Evolutionary conservation across 345 rosid genomes (phyloP), one percentile per base, ranked within the genome.

Genomic region (Salix suchowensis): DNA sequence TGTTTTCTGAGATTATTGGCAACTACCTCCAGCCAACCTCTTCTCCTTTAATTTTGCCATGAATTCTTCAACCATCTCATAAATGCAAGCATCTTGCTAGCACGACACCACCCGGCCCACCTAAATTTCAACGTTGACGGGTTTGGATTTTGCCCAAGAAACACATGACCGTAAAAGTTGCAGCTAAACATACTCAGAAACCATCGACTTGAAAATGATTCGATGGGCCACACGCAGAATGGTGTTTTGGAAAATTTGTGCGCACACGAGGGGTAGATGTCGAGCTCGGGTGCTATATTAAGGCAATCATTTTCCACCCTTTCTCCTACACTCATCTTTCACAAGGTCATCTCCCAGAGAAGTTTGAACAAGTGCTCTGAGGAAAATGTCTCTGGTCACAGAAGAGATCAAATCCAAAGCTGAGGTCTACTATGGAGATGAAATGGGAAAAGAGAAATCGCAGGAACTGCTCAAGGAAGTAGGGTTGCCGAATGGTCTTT

Each of bases 371-470:
- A 67, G 34, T 0, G 4, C 4, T 36, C 70, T 3, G 15, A 4
- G 6, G 68, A 75, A 69, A 60, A 91, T 93, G 98, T 85, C 89
- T 74, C 72, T 80, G 2, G 79, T 96, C n/a, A 85, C 94, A 21
- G 94, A 88, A 18, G 97, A 92, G 62, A 87, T 93, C 80, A 88
- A 79, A 75, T 89, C 91, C 70, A 91, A 83, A 66, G 97, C 99
- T 3, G 97, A 95, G 85, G 58, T 82, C 26, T 93, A 93, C 89
- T 79, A 77, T 2, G 98, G 97, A 48, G 97, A 93, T 76, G 92
- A 82, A 71, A 83, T 88, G 58, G 87, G 99, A 81, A 78, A 84
- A 34, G 90, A 87, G 81, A 96, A 89, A 75, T 78, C 98, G 0
- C 85, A 85, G 80, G 6, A 23, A 0, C 48, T 96, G 82, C 94